These are phyloP conservation scores for Posidonia oceanica DNA, from an alignment of 116 monocot genomes.

Conservation along the genomic window DNA sequence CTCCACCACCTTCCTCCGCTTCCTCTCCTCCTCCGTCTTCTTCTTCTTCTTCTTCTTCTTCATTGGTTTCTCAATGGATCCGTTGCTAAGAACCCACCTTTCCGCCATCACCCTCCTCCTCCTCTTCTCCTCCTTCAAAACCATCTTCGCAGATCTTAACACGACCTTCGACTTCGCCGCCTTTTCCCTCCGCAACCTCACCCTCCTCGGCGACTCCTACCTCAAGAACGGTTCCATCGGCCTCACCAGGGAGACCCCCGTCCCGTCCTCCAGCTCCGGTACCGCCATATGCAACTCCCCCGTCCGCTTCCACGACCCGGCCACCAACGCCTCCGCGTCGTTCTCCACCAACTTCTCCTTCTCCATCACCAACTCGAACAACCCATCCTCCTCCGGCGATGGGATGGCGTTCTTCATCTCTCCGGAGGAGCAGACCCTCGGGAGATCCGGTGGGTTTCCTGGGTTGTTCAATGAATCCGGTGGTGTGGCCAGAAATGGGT, in stretches of 20 bases:
- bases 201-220: constrained; percentile 76
- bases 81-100: constrained; percentile 3
- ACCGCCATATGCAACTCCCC: constrained; percentile 36
- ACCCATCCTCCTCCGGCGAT: constrained; percentile 24
- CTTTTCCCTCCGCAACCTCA: constrained; percentile 61
- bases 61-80: constrained; percentile 2
- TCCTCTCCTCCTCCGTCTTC: neutral
- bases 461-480: constrained; percentile 30
- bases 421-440: constrained; percentile 20
- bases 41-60: neutral
- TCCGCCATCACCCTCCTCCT: constrained; percentile 10
- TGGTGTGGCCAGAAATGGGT: neutral
- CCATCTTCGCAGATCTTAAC: neutral
- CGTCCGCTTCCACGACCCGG: constrained; percentile 27
- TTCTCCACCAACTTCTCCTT: constrained; percentile 82
- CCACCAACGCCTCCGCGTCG: constrained; percentile 33
- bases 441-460: constrained; percentile 26
- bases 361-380: constrained; percentile 32
- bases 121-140: constrained; percentile 2
- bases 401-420: constrained; percentile 53
- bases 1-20: neutral
- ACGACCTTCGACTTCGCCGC: constrained; percentile 32
- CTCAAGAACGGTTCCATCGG: constrained; percentile 43
- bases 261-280: constrained; percentile 49
- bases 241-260: constrained; percentile 47